Evolutionary conservation across 345 rosid genomes (phyloP).

Genomic region (Pistacia vera): DNA sequence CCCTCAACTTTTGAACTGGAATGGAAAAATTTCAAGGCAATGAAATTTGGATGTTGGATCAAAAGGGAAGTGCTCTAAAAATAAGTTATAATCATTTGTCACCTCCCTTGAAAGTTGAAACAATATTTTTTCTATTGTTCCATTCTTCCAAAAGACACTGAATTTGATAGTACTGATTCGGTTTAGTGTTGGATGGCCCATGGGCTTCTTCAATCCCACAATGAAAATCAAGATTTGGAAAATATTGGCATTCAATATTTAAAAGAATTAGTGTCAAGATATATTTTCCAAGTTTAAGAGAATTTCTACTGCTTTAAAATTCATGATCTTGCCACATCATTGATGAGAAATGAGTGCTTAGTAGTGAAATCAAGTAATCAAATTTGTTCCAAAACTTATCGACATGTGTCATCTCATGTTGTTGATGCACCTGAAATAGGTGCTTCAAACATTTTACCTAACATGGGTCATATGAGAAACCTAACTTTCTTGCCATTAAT

Average conservation of each 20-base stretch:
- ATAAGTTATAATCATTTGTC: neutral
- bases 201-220: neutral
- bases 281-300: neutral
- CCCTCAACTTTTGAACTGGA: neutral
- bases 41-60: neutral
- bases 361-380: neutral
- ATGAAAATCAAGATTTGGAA: neutral
- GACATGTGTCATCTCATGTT: neutral
- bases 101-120: neutral
- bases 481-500: slow-evolving; percentile 7
- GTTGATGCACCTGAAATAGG: neutral
- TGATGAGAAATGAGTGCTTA: neutral
- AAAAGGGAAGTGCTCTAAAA: neutral
- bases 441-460: neutral
- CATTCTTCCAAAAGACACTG: neutral
- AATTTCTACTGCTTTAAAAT: no score
- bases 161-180: neutral
- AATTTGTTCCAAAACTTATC: neutral
- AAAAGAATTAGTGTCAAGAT: neutral
- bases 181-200: neutral
- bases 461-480: slow-evolving; percentile 12
- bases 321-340: neutral
- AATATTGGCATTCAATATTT: neutral
- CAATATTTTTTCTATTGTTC: neutral
- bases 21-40: neutral